These are phyloP conservation scores for Polygonum maritimum DNA, from an alignment of 148 eudicot species.

Conservation along the genomic window DNA sequence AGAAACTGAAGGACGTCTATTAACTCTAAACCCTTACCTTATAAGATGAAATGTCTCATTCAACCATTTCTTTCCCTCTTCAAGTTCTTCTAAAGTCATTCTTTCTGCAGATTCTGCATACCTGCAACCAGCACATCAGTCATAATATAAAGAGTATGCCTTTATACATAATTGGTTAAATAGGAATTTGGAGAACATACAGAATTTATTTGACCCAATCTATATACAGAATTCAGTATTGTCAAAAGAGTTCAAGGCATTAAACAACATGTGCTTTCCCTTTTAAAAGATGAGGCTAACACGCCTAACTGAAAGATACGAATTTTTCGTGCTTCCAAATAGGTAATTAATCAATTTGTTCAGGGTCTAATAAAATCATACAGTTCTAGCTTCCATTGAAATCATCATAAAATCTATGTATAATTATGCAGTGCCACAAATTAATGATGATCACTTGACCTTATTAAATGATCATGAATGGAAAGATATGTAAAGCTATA, in stretches of 20 bases:
- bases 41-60: slow-evolving; percentile 67
- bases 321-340: not conserved
- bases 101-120: slow-evolving; percentile 57
- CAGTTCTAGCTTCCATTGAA: not conserved
- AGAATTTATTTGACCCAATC: not conserved
- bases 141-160: not conserved
- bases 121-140: slow-evolving; percentile 21
- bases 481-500: not conserved
- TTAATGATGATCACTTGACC: not conserved
- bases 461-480: not conserved
- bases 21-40: slow-evolving; percentile 34
- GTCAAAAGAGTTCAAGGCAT: not conserved
- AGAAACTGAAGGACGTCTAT: not conserved
- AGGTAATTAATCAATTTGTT: not conserved
- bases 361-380: not conserved
- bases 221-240: not conserved
- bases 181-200: not conserved
- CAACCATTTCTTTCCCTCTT: slow-evolving; percentile 82
- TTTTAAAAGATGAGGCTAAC: not conserved
- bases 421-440: not conserved
- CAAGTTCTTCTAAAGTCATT: slow-evolving; percentile 64
- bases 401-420: not conserved
- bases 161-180: not conserved
- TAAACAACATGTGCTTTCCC: not conserved
- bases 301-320: not conserved